phyloP scores from a whole-genome alignment of 2,329 filamentous ascomycete genomes.

The Ceratocystis destructans region DNA sequence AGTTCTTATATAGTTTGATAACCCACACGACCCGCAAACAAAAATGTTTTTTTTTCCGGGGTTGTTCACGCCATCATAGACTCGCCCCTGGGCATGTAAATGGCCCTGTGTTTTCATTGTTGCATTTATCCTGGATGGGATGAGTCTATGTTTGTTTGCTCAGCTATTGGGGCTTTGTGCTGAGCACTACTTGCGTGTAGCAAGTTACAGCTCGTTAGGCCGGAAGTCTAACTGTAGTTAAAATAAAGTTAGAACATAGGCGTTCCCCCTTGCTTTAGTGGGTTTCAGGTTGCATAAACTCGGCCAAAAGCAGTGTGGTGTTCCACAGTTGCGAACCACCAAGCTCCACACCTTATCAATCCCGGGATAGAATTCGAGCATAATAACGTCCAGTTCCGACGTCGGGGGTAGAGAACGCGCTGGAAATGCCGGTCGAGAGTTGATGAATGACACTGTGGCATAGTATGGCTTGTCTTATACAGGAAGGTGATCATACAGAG shows the following conservation, averaged over 20 bases:
- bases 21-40: background rate
- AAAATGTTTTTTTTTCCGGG: background rate
- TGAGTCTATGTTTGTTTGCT: too few species aligned
- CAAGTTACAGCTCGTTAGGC: background rate
- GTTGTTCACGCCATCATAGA: too few species aligned
- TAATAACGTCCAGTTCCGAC: too few species aligned
- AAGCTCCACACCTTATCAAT: background rate
- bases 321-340: background rate
- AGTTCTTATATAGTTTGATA: background rate
- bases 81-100: too few species aligned
- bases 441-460: background rate
- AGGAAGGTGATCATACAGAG: background rate
- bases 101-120: too few species aligned
- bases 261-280: slow-evolving; percentile 1
- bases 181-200: background rate
- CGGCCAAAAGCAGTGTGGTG: background rate
- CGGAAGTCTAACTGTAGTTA: background rate
- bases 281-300: background rate
- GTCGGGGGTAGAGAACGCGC: background rate
- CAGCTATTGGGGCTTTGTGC: background rate
- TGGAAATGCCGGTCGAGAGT: too few species aligned
- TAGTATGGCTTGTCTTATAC: background rate
- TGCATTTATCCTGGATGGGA: too few species aligned
- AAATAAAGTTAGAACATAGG: slow-evolving; percentile 6
- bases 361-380: background rate